Conservation (phyloP, 1,284 basidiomycete genomes). For the Leccinum griseonigrum region DNA sequence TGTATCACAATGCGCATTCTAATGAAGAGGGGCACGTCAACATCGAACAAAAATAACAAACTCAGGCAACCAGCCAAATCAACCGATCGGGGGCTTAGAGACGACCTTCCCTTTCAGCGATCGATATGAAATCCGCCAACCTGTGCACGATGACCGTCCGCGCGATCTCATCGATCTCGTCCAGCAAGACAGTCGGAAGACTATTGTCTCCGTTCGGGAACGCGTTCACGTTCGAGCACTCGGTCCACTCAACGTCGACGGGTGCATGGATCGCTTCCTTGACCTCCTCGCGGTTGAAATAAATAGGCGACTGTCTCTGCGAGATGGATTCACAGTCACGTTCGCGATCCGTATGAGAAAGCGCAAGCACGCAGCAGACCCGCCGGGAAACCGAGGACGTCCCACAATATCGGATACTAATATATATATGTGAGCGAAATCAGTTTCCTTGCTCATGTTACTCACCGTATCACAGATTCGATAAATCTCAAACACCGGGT, state of each 20-base stretch:
- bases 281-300: conserved; percentile 26
- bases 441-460: not conserved
- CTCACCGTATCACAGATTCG: conserved; percentile 66
- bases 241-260: conserved; percentile 53
- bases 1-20: too few species aligned
- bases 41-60: too few species aligned
- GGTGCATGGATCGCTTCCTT: conserved; percentile 76
- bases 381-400: not conserved
- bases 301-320: not conserved
- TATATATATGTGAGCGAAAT: not conserved
- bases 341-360: not conserved
- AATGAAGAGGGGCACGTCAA: too few species aligned
- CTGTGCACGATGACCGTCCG: too few species aligned
- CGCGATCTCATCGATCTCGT: too few species aligned
- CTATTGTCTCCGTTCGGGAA: conserved; percentile 63
- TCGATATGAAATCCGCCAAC: too few species aligned
- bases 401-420: conserved; percentile 34
- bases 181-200: not conserved
- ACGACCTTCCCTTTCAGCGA: not conserved
- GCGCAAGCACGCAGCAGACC: not conserved
- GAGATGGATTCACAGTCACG: not conserved
- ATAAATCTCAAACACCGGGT: conserved; percentile 77
- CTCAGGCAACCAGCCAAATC: too few species aligned
- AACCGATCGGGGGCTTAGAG: not conserved
- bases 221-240: conserved; percentile 60